Evolutionary conservation across 805 yeast species (phyloP), one percentile per base, ranked within the genome.

Genomic region (Saccharomycopsis capsularis): DNA sequence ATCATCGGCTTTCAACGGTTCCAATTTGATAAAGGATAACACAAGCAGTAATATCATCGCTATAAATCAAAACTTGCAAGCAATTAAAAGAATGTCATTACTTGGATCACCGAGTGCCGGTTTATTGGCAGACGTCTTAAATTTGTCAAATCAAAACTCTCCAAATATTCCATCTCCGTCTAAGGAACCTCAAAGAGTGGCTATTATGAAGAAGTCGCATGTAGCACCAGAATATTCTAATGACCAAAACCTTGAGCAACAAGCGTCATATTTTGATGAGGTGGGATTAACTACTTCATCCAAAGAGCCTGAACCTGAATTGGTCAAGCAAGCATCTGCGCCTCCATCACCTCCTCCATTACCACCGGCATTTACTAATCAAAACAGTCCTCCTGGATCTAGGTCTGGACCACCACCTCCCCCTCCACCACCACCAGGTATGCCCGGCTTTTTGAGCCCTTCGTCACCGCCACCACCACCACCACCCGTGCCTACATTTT

Each of bases 401-500:
- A 58, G 59, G 18, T 55, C 55, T 3, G 56, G 56, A 6, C 57
- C 59, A 41, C 58, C 60, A 11, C 59, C 62, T 18, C 56, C 57
- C 6, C 52, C 59, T 15, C 60, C 61, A 15, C 66, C 66, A n/a
- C 61, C 59, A 9, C 59, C 59, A 36, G 54, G 55, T 9, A 38
- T 51, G 42, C 54, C 54, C 7, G 43, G 39, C 44, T 41, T 51
- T 50, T 39, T 52, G 49, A n/a, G 51, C 48, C 52, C 62, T 24
- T 56, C 59, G 25, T 57, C 50, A 13, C 57, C 57, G 35, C 63
- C 57, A 2, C 62, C 66, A n/a, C 59, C 63, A 3, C 66, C 70
- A 13, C 67, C 66, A 4, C 63, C 68, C 5, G 58, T 61, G 16
- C 64, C 69, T 3, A 67, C 71, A 15, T 64, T 67, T 6, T 64